These are phyloP conservation scores for Rubia yunnanensis DNA, from an alignment of 257 asterid genomes.

Conservation along the genomic window DNA sequence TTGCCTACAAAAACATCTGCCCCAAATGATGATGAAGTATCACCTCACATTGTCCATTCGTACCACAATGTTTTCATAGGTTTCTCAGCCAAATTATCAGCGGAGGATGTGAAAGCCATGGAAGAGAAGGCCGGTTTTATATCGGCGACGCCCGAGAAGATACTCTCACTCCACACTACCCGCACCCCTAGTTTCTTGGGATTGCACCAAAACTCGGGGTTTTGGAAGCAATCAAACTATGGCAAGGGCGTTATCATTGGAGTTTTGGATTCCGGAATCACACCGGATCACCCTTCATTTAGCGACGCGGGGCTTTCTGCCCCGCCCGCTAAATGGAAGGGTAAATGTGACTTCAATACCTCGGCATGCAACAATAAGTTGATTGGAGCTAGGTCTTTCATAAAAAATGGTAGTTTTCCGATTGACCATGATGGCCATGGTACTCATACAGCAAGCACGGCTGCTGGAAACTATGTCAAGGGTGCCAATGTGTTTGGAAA, in stretches of 20 bases:
- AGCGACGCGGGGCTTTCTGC: neutral
- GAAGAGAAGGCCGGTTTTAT: slow-evolving; percentile 3
- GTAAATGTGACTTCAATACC: neutral
- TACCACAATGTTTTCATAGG: slow-evolving; percentile 10
- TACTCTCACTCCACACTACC: neutral
- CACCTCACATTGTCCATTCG: neutral
- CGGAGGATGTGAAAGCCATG: slow-evolving; percentile 3
- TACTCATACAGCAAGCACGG: neutral
- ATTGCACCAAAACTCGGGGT: slow-evolving; percentile 5
- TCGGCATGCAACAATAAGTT: neutral
- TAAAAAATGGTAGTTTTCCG: neutral
- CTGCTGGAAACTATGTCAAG: neutral
- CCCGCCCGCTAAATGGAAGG: slow-evolving; percentile 7
- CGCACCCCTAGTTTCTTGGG: slow-evolving; percentile 4
- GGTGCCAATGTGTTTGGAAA: slow-evolving; percentile 1
- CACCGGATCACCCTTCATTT: neutral
- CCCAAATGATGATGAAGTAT: neutral
- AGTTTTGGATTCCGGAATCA: slow-evolving; percentile 1
- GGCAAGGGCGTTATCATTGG: slow-evolving; percentile 3
- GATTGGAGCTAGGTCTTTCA: slow-evolving; percentile 3
- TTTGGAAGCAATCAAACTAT: slow-evolving; percentile 4
- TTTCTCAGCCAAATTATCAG: neutral
- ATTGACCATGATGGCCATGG: neutral
- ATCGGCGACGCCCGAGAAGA: neutral
- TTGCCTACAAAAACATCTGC: neutral